Evolutionary conservation across 352 stramenopile genomes (phyloP), one percentile per base, ranked within the genome.

Genomic region (Phytopythium sindhum): DNA sequence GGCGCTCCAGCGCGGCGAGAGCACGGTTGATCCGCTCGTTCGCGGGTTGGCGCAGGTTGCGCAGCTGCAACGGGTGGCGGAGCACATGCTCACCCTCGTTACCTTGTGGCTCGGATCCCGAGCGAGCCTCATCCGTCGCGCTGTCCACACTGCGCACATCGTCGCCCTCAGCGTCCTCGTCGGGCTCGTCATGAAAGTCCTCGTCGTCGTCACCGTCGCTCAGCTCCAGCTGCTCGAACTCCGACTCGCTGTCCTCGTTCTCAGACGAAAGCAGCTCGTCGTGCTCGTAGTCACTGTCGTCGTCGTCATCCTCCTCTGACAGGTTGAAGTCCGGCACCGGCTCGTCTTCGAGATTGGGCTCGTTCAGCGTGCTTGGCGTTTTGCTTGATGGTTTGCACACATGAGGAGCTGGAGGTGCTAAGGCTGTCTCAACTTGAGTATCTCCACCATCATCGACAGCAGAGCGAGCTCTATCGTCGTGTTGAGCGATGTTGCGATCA

Each of bases 201-300:
- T 55, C 65, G 28, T 78, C 72, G 1, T 88, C 81, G 7, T 89
- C 81, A 45, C 84, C 77, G 50, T 94, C 85, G 1, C 69, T 86
- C 19, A 94, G 68, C 53, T 91, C 85, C 60, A 93, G 68, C 45
- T 85, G 77, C 68, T 93, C 85, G 57, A 89, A 91, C 10, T 93
- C 85, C 0, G 82, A 91, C 44, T 91, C 81, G 51, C 74, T 89
- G n/a, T 78, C 86, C 23, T 88, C 84, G 17, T 70, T 76, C 11
- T 89, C 82, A 0, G 87, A 93, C 11, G 82, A 90, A 15, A 93
- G 59, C 29, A 95, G 67, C 57, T 93, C 87, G 45, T 95, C 87
- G 28, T 84, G 81, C 60, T 95, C 87, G 65, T 90, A 95, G 33
- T 95, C 87, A 61, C 84, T 93, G 26, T 95, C 87, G 56, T 92